Base-by-base conservation (phyloP, 106 monocot genomes). In the Dioscorea alata region DNA sequence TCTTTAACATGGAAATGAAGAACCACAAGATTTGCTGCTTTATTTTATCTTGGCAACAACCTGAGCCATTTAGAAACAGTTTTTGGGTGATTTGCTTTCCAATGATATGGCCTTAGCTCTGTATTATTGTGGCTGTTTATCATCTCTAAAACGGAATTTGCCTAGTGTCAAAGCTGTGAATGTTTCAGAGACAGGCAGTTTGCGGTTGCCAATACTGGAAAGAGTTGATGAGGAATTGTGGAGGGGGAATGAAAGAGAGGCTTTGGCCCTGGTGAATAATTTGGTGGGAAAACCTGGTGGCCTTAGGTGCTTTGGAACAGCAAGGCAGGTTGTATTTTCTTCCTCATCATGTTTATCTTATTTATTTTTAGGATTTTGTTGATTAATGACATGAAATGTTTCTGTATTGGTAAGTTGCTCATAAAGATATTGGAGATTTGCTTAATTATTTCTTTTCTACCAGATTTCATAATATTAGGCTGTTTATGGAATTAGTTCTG, bases 241-340 rank as follows among this genome's bases (percentile, higher is more conserved):
- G 25, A 76, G 73, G 33, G 85, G 85, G 8, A 69, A 89, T 57
- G 85, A 89, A 31, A 86, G 85, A 69, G 76, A 49, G 4, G 93
- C 89, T 1, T 73, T 89, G 1, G 73, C 84, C 53, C 69, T 93
- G 31, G 79, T 82, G 8, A 82, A 71, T 51, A 77, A 75, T 48
- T 73, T 74, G 68, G 81, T 81, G 61, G 84, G 75, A 20, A 81
- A 75, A 35, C 73, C 71, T 53, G 86, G 77, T 13, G 85, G 85
- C 2, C 72, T 93, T 48, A 52, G 50, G 12, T 86, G 81, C 81
- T 89, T 93, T 75, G 93, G 89, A 23, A 77, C 89, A 49, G 93
- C 86, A 59, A 77, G 84, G 57, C 93, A 93, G 89, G 93, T 89
- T 54, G 18, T 50, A 25, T 8, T 65, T 18, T 17, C 49, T 16